A percentile compares a stretch with the other conserved stretches of the same genome.
Conservation (phyloP, 176 grass and related monocot genomes). For the Aegilops sharonensis region DNA sequence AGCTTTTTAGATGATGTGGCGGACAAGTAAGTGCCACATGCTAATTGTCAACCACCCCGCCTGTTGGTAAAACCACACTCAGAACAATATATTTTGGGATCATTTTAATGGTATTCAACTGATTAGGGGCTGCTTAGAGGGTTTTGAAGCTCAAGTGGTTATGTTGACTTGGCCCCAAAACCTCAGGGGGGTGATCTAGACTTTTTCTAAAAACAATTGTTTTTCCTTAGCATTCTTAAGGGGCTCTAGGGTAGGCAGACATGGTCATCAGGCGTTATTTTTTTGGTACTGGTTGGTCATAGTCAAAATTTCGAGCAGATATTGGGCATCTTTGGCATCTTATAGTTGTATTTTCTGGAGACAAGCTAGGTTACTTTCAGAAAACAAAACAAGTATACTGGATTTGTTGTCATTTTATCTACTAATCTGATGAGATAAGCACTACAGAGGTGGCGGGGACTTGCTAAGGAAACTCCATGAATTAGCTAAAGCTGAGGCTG, state of each 20-base stretch:
- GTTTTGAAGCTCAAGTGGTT: background rate
- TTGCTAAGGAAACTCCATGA: constrained; percentile 73
- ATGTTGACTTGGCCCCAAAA: background rate
- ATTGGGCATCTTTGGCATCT: background rate
- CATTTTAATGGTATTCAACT: background rate
- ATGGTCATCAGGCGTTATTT: background rate
- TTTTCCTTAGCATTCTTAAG: background rate
- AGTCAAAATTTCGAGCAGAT: background rate
- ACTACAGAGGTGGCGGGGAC: constrained; percentile 61
- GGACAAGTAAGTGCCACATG: background rate
- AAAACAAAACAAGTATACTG: background rate
- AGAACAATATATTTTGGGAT: background rate
- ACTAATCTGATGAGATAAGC: constrained; percentile 14
- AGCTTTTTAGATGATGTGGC: background rate
- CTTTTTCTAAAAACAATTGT: background rate
- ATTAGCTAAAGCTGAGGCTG: constrained; percentile 71
- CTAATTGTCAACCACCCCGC: background rate
- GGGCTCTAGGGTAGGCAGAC: background rate
- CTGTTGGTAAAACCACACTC: background rate
- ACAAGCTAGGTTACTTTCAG: constrained; percentile 11
- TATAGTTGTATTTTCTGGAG: constrained; percentile 21
- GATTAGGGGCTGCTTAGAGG: background rate
- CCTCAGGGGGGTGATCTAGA: background rate
- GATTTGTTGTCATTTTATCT: constrained; percentile 13
- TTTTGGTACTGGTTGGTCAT: background rate